These are phyloP conservation scores for Calonectria pseudoreteaudii DNA, from an alignment of 2,329 filamentous ascomycete genomes.

Conservation along the genomic window DNA sequence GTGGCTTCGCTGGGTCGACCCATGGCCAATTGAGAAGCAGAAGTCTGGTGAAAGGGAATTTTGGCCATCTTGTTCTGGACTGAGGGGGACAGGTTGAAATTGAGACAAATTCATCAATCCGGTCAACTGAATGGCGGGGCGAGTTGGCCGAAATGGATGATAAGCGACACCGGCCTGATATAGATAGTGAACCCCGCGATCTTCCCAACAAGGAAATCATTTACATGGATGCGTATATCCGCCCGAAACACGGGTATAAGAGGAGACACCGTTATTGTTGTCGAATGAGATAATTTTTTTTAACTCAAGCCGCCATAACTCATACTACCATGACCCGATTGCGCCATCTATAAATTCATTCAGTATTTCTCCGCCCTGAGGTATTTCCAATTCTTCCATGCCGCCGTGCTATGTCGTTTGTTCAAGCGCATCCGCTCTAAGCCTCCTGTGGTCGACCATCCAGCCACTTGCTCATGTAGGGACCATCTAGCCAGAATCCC, in stretches of 20 bases:
- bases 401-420: background rate
- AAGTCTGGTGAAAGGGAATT: background rate
- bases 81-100: background rate
- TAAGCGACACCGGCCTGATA: background rate
- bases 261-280: background rate
- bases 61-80: background rate
- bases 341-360: conserved; percentile 38
- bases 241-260: background rate
- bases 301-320: conserved; percentile 14
- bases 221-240: background rate
- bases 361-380: conserved; percentile 28
- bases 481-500: conserved; percentile 93
- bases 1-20: background rate
- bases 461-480: conserved; percentile 80
- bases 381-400: conserved; percentile 27
- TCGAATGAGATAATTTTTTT: conserved; percentile 6
- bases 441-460: conserved; percentile 55
- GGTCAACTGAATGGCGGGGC: background rate
- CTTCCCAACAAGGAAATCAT: conserved; percentile 4
- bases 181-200: conserved; percentile 6
- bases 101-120: background rate
- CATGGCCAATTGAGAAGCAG: background rate
- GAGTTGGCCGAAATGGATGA: background rate
- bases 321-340: conserved; percentile 31
- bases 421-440: conserved; percentile 6